A percentile compares a stretch with the other conserved stretches of the same genome.
Evolutionary conservation across 345 rosid genomes (phyloP).

Genomic region (Microthlaspi erraticum): DNA sequence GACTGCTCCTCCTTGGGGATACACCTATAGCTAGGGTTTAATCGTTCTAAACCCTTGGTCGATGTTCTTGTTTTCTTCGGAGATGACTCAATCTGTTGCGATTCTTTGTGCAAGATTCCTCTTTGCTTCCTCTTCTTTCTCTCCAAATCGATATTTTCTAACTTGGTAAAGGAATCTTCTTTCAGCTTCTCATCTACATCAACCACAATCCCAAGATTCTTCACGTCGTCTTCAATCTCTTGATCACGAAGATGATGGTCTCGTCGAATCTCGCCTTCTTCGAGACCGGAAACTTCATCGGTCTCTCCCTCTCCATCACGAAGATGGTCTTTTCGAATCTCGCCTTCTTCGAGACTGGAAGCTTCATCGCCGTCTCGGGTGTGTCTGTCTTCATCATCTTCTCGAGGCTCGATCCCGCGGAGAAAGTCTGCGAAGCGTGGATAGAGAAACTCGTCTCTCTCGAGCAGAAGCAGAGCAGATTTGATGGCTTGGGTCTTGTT

Average conservation of each 20-base stretch:
- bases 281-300: no score
- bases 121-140: neutral
- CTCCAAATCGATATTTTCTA: neutral
- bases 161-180: neutral
- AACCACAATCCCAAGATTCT: neutral
- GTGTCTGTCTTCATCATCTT: neutral
- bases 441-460: constrained; percentile 3
- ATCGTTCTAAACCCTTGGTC: neutral
- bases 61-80: neutral
- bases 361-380: neutral
- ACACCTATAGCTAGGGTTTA: neutral
- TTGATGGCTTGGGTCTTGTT: neutral
- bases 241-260: neutral
- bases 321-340: no score
- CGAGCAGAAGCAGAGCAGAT: constrained; percentile 12
- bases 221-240: neutral
- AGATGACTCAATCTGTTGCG: neutral
- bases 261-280: no score
- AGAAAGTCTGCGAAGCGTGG: constrained; percentile 4
- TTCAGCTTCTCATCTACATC: neutral
- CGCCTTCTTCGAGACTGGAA: no score
- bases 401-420: neutral
- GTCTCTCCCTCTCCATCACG: neutral
- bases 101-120: neutral
- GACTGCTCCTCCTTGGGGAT: neutral